Percentiles rank a stretch among this genome's conserved stretches.
phyloP scores from a whole-genome alignment of 495 filamentous ascomycete genomes.

The Tuber microsphaerosporum region DNA sequence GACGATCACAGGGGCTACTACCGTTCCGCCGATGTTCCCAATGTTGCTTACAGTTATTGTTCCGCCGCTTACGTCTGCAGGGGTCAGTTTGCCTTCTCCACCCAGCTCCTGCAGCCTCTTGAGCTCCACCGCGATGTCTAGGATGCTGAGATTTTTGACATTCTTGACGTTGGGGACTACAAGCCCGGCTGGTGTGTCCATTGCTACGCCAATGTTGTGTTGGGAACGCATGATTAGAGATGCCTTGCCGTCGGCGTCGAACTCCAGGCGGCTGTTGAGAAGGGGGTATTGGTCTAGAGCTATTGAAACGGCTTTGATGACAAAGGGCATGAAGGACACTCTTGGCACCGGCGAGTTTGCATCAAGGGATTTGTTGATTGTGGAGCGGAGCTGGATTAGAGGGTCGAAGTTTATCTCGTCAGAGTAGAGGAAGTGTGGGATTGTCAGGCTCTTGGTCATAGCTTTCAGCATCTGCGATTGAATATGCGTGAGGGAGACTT shows the following conservation, averaged over 20 bases:
- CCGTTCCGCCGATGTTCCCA: conserved; percentile 90
- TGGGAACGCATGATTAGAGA: conserved; percentile 65
- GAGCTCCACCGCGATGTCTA: conserved; percentile 70
- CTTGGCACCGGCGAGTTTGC: conserved; percentile 45
- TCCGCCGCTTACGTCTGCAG: conserved; percentile 71
- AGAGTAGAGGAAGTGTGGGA: conserved; percentile 89
- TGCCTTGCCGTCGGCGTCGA: conserved; percentile 53
- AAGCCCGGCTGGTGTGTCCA: conserved; percentile 85
- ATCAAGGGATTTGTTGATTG: conserved; percentile 55
- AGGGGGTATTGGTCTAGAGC: conserved; percentile 72
- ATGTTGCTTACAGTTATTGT: conserved; percentile 97
- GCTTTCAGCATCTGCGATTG: conserved; percentile 94
- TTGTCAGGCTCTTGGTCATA: conserved; percentile 88
- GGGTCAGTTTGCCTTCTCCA: conserved; percentile 62
- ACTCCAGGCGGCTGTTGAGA: conserved; percentile 77
- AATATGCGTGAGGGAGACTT: conserved; percentile 61
- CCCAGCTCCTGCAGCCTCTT: conserved; percentile 65
- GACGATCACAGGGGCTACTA: conserved; percentile 84
- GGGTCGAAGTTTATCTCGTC: conserved; percentile 74
- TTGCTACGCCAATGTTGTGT: conserved; percentile 93
- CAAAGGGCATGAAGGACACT: conserved; percentile 84
- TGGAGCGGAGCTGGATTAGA: conserved; percentile 60
- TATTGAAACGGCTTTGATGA: conserved; percentile 83
- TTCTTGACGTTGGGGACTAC: conserved; percentile 92
- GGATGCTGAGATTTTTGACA: conserved; percentile 64